Evolutionary conservation across 2,329 filamentous ascomycete species (phyloP), one percentile per base, ranked within the genome.

Genomic region (Ophiostoma triangulosporum): DNA sequence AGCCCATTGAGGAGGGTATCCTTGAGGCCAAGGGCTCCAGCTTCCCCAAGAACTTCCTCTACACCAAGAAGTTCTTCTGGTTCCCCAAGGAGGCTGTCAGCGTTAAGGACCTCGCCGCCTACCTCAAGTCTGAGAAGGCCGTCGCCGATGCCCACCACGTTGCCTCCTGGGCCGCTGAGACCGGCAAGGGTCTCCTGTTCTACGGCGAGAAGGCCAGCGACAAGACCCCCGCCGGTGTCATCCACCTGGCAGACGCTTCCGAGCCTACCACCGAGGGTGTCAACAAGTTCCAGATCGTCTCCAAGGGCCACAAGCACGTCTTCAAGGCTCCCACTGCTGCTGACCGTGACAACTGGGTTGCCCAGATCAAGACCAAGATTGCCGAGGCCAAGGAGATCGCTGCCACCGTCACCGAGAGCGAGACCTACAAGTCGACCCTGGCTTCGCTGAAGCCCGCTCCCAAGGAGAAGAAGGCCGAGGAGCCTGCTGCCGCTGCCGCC

Each of bases 101-200:
- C 64, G 71, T 80, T 62, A 84, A 91, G 71, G 77, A 84, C 65
- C 77, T 96, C 54, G 70, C 76, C 61, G 72, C 77, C 62, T 96
- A 91, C 75, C 77, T 94, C 62, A 88, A 89, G 72, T 83, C 81
- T 64, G 89, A 95, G 79, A 96, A 96, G 83, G 76, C 83, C 54
- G 76, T 83, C 52, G 76, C 78, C 57, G 69, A 83, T 60, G 84
- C 86, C 57, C 84, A 94, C 73, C 78, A 86, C 60, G 84, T 85
- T 62, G 84, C 82, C 61, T 86, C 93, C 33, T 96, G 93, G 88
- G 88, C 91, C 59, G 83, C 82, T 62, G 82, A 95, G 76, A 96
- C 91, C 56, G 91, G 91, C 69, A 95, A 95, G 77, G 93, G 93
- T 65, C 84, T 97, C 20, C 76, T 97, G 40, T 95, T 94, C 78